Evolutionary conservation across 2,329 filamentous ascomycete species (phyloP).

Genomic region (Cladobotryum protrusum): DNA sequence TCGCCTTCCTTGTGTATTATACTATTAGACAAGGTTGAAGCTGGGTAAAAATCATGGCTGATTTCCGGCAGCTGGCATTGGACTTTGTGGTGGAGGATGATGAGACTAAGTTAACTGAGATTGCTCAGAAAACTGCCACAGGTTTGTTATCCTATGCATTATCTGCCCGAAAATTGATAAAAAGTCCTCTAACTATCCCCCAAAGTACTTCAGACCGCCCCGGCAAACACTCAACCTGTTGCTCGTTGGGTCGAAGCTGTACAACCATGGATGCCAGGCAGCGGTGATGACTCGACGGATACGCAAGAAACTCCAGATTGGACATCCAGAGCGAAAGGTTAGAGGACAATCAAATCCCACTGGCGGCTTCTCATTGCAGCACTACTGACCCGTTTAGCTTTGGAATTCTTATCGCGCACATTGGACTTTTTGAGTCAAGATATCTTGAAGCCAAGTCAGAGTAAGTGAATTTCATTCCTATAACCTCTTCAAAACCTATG

Average conservation of each 20-base stretch:
- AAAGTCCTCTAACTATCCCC: neutral
- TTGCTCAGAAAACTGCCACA: slow-evolving; percentile 41
- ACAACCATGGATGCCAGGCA: slow-evolving; percentile 47
- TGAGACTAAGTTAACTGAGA: slow-evolving; percentile 31
- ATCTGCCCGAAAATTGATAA: neutral
- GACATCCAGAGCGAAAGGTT: slow-evolving; percentile 48
- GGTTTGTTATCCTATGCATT: slow-evolving; percentile 21
- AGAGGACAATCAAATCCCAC: neutral
- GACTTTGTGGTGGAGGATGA: slow-evolving; percentile 50
- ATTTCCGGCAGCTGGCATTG: slow-evolving; percentile 46
- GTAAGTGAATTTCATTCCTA: slow-evolving; percentile 21
- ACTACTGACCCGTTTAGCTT: slow-evolving; percentile 29
- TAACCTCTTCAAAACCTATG: neutral
- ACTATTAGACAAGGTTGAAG: no score
- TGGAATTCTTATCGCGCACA: slow-evolving; percentile 52
- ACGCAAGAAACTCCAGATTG: slow-evolving; percentile 42
- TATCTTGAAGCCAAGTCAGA: slow-evolving; percentile 44
- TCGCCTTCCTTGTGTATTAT: no score
- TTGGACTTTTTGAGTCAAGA: slow-evolving; percentile 41
- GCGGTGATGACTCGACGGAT: slow-evolving; percentile 33
- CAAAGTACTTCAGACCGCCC: slow-evolving; percentile 39
- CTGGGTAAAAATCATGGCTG: slow-evolving; percentile 34
- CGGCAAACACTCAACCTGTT: slow-evolving; percentile 39
- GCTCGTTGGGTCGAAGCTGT: slow-evolving; percentile 52
- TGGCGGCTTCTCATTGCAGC: neutral